Conservation (phyloP, 2,329 filamentous ascomycete genomes). For the Cladobotryum protrusum region DNA sequence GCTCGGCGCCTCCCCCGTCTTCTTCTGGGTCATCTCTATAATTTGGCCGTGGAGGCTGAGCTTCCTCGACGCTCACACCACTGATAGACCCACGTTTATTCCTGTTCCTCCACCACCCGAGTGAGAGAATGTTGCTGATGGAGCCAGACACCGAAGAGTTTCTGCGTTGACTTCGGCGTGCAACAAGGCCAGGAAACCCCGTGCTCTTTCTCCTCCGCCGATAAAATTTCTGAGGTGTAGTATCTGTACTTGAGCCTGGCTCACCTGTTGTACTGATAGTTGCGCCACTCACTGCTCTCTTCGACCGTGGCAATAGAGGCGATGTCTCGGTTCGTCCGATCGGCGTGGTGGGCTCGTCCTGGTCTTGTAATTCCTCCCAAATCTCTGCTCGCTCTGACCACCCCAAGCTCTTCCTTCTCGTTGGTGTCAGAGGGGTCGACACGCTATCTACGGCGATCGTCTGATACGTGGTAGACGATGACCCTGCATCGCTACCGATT, state of each 20-base stretch:
- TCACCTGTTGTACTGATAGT: constrained; percentile 20
- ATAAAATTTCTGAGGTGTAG: constrained; percentile 24
- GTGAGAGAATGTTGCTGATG: constrained; percentile 45
- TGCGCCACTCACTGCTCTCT: constrained; percentile 26
- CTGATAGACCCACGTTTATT: constrained; percentile 10
- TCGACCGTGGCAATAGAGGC: constrained; percentile 31
- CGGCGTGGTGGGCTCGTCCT: constrained; percentile 42
- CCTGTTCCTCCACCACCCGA: constrained; percentile 46
- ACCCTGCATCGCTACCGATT: constrained; percentile 35
- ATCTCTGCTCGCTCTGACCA: constrained; percentile 71
- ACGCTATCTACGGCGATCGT: constrained; percentile 40
- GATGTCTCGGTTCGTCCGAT: constrained; percentile 32
- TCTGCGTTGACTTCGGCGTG: constrained; percentile 38
- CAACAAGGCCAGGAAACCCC: constrained; percentile 56
- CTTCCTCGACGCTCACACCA: constrained; percentile 8
- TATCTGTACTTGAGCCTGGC: constrained; percentile 25
- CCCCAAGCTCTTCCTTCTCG: constrained; percentile 44
- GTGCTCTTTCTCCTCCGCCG: constrained; percentile 51
- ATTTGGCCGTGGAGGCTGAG: constrained; percentile 2
- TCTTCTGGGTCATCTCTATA: constrained; percentile 19
- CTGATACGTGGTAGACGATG: constrained; percentile 32
- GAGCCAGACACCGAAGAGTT: constrained; percentile 42
- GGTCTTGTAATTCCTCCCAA: constrained; percentile 82
- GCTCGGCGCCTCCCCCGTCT: constrained; percentile 3
- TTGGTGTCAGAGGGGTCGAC: constrained; percentile 33